Base-by-base conservation (phyloP, 2,329 filamentous ascomycete species). In the Rhynchosporium agropyri region DNA sequence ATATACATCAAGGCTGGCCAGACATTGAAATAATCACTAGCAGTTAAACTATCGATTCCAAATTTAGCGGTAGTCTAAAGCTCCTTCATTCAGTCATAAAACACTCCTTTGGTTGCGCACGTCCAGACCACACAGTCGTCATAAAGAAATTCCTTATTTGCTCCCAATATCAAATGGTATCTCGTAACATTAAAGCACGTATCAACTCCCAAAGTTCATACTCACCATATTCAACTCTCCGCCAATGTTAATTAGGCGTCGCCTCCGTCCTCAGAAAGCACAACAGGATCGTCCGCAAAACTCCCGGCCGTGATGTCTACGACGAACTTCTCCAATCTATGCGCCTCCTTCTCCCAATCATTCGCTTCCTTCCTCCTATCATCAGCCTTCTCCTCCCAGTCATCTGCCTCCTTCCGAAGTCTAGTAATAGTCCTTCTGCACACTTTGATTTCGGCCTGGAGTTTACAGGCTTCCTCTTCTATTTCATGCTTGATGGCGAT, bases 401-500 rank as follows among this genome's bases (percentile, higher is more conserved):
- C 48, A 53, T 53, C 36, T 15, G 53, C 46, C 33, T 20, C 33
- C 29, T 60, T 28, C 15, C 26, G 49, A 20, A 60, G 48, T 36
- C 48, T 60, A 29, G 36, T 6, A 50, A 60, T 60, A 13, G 58
- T 60, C 38, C 26, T 60, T 26, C n/a, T 43, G 12, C 31, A 60
- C 38, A 26, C 46, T 26, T 42, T 42, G 8, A 26, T 28, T 36
- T 60, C 58, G 4, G 58, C 58, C 28, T 36, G 48, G n/a, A 15
- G 3, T 40, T 38, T 60, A 28, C 36, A 15, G 4, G 15, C 15
- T 36, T 53, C 58, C 36, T 60, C 46, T 26, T 53, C 58, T 13
- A 60, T 53, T 13, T 51, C 58, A 58, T 54, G 62, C 58, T 46
- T 43, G 28, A 60, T 58, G 36, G 45, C 28, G 29, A 50, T 54